phyloP scores from a whole-genome alignment of 257 asterid genomes.

The Agastache rugosa region DNA sequence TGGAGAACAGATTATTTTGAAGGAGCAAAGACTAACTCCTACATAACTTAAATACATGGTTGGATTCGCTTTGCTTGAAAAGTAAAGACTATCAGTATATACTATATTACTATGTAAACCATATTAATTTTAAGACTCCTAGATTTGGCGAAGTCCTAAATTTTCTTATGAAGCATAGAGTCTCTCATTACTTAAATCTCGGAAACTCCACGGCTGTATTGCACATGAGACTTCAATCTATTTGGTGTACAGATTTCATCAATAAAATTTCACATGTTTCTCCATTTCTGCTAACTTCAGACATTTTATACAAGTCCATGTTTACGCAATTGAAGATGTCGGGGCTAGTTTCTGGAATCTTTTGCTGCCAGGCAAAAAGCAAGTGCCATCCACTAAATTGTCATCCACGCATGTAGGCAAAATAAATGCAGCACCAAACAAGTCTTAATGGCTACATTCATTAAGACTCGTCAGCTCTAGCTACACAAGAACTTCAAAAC shows the following conservation, averaged over 20 bases:
- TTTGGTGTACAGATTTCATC: slow-evolving; percentile 11
- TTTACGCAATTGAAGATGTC: background rate
- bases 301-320: slow-evolving; percentile 1
- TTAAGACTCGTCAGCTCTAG: slow-evolving; percentile 3
- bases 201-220: background rate
- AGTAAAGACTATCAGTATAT: background rate
- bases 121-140: background rate
- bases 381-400: background rate
- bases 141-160: too few species aligned
- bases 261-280: background rate
- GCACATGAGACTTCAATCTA: background rate
- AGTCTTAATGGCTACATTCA: background rate
- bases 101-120: too few species aligned
- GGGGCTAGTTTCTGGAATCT: background rate
- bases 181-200: background rate
- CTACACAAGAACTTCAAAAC: background rate
- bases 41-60: background rate
- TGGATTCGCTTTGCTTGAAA: background rate
- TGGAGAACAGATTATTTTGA: too few species aligned
- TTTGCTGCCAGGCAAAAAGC: background rate
- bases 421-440: background rate
- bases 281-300: background rate
- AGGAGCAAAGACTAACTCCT: too few species aligned
- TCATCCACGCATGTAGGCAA: background rate
- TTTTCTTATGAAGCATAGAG: background rate